A percentile compares a stretch with the other conserved stretches of the same genome.
These are phyloP conservation scores for Rhododendron molle DNA, from an alignment of 148 eudicot species.

Conservation along the genomic window DNA sequence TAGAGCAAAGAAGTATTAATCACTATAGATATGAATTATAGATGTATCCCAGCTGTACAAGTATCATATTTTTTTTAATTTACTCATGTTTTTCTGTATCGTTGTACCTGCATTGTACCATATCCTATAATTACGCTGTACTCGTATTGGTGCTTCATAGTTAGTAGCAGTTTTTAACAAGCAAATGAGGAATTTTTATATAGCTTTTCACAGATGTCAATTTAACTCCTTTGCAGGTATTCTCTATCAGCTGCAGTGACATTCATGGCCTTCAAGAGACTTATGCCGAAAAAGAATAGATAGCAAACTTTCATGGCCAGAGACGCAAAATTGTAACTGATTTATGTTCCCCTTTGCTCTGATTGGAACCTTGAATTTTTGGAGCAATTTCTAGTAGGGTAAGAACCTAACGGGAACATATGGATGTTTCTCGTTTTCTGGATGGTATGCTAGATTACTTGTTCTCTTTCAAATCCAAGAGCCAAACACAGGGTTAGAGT, in stretches of 20 bases:
- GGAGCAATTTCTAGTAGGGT: neutral
- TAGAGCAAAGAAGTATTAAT: neutral
- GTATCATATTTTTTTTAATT: neutral
- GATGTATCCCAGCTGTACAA: neutral
- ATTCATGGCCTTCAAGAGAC: slow-evolving; percentile 72
- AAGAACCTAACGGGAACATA: neutral
- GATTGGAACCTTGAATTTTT: neutral
- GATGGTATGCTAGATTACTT: neutral
- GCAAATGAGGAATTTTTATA: neutral
- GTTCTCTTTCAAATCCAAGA: neutral
- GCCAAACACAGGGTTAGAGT: neutral
- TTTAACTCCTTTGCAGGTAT: slow-evolving; percentile 44
- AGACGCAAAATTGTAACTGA: neutral
- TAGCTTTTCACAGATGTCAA: neutral
- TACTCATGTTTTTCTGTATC: neutral
- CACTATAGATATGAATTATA: neutral
- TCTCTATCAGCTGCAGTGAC: slow-evolving; percentile 77
- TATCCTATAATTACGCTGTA: neutral
- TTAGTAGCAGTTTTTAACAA: neutral
- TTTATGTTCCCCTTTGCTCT: neutral
- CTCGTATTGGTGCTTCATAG: neutral
- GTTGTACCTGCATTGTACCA: neutral
- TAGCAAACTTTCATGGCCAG: slow-evolving; percentile 17
- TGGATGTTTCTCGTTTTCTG: neutral
- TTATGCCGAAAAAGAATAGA: slow-evolving; percentile 43